phyloP scores from a whole-genome alignment of 768 basidiomycete genomes.

The Mycena filopes region DNA sequence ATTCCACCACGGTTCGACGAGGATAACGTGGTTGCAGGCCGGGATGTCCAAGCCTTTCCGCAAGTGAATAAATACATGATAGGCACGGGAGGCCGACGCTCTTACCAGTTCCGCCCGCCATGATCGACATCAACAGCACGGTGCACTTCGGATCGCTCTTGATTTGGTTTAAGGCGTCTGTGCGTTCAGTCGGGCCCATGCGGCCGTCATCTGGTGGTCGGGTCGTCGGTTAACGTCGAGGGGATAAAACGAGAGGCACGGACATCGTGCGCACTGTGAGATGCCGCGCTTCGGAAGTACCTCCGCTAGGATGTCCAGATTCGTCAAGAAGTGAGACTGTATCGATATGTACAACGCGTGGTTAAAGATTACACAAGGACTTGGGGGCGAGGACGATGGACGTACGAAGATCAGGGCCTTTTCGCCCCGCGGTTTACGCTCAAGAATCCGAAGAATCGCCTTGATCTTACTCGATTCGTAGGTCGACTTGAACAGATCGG shows the following conservation, averaged over 20 bases:
- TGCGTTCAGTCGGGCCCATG: conserved; percentile 10
- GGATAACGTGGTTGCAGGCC: conserved; percentile 15
- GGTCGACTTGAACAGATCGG: neutral
- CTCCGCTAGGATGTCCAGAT: conserved; percentile 9
- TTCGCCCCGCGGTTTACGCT: neutral
- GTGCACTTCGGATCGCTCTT: neutral
- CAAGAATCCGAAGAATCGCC: neutral
- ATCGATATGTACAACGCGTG: no score
- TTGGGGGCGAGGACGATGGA: neutral
- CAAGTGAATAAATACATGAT: neutral
- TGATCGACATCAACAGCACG: conserved; percentile 5
- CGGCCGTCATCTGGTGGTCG: conserved; percentile 6
- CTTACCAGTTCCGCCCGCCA: conserved; percentile 22
- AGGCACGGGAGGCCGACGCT: neutral
- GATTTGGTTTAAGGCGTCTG: conserved; percentile 4
- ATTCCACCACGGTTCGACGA: conserved; percentile 24
- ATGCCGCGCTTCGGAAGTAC: neutral
- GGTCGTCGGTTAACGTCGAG: neutral
- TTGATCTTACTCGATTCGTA: conserved; percentile 12
- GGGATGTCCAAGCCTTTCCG: conserved; percentile 15
- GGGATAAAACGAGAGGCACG: neutral
- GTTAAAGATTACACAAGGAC: no score
- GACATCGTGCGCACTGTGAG: conserved; percentile 11
- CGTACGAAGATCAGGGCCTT: conserved; percentile 16
- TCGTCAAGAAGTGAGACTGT: conserved; percentile 22